These are phyloP conservation scores for Trichoderma simmonsii DNA, from an alignment of 2,329 filamentous ascomycete genomes.

Conservation along the genomic window DNA sequence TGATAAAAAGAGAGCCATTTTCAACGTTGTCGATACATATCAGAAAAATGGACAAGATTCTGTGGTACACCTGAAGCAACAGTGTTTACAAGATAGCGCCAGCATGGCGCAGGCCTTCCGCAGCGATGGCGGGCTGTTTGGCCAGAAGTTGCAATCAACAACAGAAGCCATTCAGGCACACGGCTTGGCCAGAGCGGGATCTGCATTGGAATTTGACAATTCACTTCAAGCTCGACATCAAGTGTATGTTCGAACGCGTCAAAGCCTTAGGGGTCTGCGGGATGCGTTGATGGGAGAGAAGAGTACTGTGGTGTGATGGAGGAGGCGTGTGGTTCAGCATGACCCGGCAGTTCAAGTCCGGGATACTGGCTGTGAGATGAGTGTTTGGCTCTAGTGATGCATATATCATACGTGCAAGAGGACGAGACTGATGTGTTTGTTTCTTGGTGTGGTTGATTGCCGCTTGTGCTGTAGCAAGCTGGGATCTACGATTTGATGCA, in stretches of 20 bases:
- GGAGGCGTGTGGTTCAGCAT: not conserved
- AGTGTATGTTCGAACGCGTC: slow-evolving; percentile 23
- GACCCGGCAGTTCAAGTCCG: not conserved
- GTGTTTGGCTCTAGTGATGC: not conserved
- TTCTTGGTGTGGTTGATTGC: not conserved
- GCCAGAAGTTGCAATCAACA: not conserved
- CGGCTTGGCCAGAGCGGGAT: slow-evolving; percentile 4
- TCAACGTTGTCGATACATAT: slow-evolving; percentile 25
- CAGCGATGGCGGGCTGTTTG: slow-evolving; percentile 24
- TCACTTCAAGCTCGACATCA: slow-evolving; percentile 18
- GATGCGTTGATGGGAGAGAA: not conserved
- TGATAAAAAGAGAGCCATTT: slow-evolving; percentile 25
- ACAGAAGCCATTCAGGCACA: slow-evolving; percentile 19
- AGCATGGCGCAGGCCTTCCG: slow-evolving; percentile 20
- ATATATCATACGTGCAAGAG: not conserved
- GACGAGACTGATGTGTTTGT: not conserved
- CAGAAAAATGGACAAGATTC: slow-evolving; percentile 22
- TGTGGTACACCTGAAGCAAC: slow-evolving; percentile 25
- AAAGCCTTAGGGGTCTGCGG: slow-evolving; percentile 25
- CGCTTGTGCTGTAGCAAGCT: not conserved
- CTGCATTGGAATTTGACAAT: slow-evolving; percentile 19
- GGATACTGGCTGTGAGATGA: not conserved
- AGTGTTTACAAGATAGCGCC: slow-evolving; percentile 24
- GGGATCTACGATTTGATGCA: not conserved
- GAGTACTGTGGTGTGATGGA: not conserved